Evolutionary conservation across 23 red algal species (phyloP).

Genomic region (Pyropia yezoensis): DNA sequence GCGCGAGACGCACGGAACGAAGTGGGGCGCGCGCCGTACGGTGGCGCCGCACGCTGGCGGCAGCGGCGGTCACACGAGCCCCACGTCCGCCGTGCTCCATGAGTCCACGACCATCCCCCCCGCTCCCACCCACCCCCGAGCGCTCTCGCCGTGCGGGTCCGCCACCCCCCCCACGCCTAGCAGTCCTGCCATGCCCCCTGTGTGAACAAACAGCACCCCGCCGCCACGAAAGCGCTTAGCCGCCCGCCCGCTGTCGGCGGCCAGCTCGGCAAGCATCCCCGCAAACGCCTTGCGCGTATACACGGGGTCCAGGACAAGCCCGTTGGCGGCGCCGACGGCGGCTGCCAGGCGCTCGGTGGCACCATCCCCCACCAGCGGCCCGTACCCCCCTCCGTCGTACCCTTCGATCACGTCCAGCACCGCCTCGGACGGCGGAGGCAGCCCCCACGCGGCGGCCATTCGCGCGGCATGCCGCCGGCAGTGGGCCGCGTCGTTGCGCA

Average conservation of each 20-base stretch:
- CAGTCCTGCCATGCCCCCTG: constrained; percentile 55
- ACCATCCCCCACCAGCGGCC: too few species aligned
- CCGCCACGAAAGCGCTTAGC: background rate
- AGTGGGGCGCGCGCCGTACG: too few species aligned
- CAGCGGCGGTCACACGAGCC: too few species aligned
- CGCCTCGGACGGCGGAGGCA: background rate
- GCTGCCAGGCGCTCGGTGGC: constrained; percentile 26
- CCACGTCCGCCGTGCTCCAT: too few species aligned
- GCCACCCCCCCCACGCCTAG: constrained; percentile 9
- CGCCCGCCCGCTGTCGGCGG: background rate
- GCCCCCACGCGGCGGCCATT: constrained; percentile 30
- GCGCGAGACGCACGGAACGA: too few species aligned
- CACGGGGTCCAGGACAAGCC: constrained; percentile 49
- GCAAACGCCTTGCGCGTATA: constrained; percentile 58
- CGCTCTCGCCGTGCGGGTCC: too few species aligned
- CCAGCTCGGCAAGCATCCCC: constrained; percentile 23
- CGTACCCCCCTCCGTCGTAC: constrained; percentile 47
- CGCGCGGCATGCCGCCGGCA: constrained; percentile 44
- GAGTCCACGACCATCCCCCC: too few species aligned
- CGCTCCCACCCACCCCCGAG: too few species aligned
- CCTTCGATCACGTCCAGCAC: constrained; percentile 48
- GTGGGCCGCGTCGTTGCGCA: constrained; percentile 30
- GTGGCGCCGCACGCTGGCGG: too few species aligned
- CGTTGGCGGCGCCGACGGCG: constrained; percentile 13
- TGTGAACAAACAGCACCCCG: constrained; percentile 54